Conservation (phyloP, 179 eudicot species). For the Camellia oleifera region DNA sequence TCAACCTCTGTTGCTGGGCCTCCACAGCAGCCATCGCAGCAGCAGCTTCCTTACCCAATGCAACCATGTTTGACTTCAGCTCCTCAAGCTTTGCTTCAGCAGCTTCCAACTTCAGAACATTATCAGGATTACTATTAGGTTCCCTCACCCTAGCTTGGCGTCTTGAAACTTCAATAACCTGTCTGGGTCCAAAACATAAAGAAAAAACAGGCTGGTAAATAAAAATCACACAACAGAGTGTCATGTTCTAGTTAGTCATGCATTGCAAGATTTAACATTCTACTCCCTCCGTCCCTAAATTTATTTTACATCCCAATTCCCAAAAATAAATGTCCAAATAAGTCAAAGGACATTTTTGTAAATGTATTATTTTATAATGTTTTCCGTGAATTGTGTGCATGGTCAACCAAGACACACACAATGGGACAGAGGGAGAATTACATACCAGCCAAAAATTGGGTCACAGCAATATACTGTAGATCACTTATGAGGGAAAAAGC, state of each 20-base stretch:
- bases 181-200: conserved; percentile 22
- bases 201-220: conserved; percentile 17
- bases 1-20: conserved; percentile 87
- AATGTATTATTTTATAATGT: too few species aligned
- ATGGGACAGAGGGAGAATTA: not conserved
- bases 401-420: too few species aligned
- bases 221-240: not conserved
- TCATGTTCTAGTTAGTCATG: not conserved
- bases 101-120: conserved; percentile 65
- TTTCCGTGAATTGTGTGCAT: too few species aligned
- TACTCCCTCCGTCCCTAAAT: not conserved
- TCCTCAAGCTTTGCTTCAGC: conserved; percentile 83
- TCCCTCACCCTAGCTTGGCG: conserved; percentile 82
- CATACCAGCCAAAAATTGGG: not conserved
- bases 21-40: conserved; percentile 96
- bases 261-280: not conserved
- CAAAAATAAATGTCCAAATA: too few species aligned
- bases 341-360: too few species aligned
- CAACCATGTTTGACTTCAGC: conserved; percentile 70
- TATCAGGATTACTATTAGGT: conserved; percentile 63
- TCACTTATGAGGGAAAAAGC: conserved; percentile 2
- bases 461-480: not conserved
- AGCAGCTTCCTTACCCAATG: conserved; percentile 83
- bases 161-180: conserved; percentile 86
- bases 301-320: too few species aligned